Conservation (phyloP, 2,329 filamentous ascomycete species). For the Cladosporium sp. region DNA sequence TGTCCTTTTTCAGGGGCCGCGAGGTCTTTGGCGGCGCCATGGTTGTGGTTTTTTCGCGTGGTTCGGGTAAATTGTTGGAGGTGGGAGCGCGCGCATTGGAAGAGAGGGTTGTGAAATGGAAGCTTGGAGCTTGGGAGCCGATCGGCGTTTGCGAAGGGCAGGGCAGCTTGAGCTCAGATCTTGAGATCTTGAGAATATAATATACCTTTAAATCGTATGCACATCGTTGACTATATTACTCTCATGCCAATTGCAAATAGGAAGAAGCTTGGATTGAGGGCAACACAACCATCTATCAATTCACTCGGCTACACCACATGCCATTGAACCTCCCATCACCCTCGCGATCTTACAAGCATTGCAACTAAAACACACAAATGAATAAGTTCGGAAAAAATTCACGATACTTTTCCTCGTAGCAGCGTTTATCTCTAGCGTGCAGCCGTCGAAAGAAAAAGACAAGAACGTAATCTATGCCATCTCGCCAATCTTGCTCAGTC, state of each 20-base stretch:
- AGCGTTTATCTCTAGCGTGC: neutral
- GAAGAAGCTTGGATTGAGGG: neutral
- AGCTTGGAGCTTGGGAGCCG: constrained; percentile 10
- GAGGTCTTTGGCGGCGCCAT: constrained; percentile 48
- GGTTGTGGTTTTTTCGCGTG: constrained; percentile 4
- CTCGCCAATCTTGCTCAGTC: constrained; percentile 70
- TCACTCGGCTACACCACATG: neutral
- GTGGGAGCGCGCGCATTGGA: constrained; percentile 11
- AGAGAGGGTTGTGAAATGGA: neutral
- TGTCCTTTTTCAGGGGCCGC: constrained; percentile 66
- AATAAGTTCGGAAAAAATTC: constrained; percentile 67
- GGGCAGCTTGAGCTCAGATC: neutral
- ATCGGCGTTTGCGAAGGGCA: constrained; percentile 40
- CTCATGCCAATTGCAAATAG: neutral
- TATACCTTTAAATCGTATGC: neutral
- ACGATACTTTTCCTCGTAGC: neutral
- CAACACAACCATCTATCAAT: neutral
- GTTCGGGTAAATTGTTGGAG: neutral
- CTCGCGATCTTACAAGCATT: neutral
- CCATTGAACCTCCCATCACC: neutral
- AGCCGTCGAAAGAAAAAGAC: neutral
- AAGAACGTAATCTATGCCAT: constrained; percentile 18
- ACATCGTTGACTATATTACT: neutral
- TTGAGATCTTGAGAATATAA: neutral
- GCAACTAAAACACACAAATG: constrained; percentile 53